phyloP scores from a whole-genome alignment of 1,139 yeast species.

The Candida sanyaensis region DNA sequence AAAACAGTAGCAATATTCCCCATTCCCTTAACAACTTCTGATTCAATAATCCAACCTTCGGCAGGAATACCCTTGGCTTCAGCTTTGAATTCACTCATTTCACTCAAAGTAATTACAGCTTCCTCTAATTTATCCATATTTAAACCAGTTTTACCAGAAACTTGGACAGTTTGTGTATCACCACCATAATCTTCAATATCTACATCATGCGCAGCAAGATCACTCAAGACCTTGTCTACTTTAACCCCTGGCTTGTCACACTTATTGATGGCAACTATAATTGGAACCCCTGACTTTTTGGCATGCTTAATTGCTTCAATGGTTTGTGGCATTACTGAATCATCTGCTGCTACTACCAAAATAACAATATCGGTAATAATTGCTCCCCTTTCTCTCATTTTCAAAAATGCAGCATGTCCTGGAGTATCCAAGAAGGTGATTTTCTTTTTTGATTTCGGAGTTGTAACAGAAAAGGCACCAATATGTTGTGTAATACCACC shows the following conservation, averaged over 20 bases:
- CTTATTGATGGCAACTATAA: conserved; percentile 90
- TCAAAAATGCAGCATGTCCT: conserved; percentile 95
- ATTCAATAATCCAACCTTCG: conserved; percentile 92
- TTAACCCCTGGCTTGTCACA: conserved; percentile 82
- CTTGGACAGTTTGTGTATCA: conserved; percentile 85
- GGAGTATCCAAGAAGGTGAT: conserved; percentile 96
- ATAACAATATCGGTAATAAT: conserved; percentile 89
- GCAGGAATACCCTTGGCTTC: conserved; percentile 53
- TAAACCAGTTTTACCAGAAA: conserved; percentile 81
- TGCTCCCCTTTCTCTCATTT: conserved; percentile 97
- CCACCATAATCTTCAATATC: conserved; percentile 96
- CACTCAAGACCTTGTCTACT: conserved; percentile 72
- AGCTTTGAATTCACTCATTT: conserved; percentile 75
- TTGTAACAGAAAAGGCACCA: conserved; percentile 89
- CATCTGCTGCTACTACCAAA: conserved; percentile 97
- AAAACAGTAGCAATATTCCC: conserved; percentile 88
- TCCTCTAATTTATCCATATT: conserved; percentile 91
- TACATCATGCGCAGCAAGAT: conserved; percentile 73
- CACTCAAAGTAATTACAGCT: conserved; percentile 83
- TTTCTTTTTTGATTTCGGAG: conserved; percentile 70
- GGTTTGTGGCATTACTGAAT: conserved; percentile 97
- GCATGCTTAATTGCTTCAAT: conserved; percentile 95
- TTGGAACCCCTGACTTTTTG: conserved; percentile 77
- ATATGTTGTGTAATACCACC: conserved; percentile 99
- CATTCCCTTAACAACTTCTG: conserved; percentile 77